Base-by-base conservation (phyloP, 306 rosid species). In the Parietaria judaica region DNA sequence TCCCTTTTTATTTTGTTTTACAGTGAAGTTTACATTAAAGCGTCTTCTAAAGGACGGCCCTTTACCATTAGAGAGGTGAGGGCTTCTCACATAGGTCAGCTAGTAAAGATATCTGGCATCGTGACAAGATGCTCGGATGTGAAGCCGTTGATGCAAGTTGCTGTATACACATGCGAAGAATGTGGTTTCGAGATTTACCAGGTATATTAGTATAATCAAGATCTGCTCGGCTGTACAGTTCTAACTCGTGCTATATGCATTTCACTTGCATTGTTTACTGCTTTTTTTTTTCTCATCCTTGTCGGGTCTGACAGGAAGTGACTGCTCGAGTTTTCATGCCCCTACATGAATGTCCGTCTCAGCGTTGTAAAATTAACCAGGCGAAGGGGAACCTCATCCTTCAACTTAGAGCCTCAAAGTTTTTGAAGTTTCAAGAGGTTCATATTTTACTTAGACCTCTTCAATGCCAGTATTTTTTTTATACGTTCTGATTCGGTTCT, bases 161-260 rank as follows among this genome's bases (percentile, higher is more conserved):
- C 99, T 66, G 97, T 94, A 17, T 94, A 94, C 74, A 94, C 97
- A 8, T 94, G 99, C 35, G 99, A 94, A 78, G 94, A 94, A 63
- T 94, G 99, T 54, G 99, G 95, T 66, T 94, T 88, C 69, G 99
- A 94, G 87, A 94, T 94, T 76, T 94, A 88, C 73, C 99, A 94
- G 99, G 99, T 94, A 64, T 72, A 72, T 71, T 36, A 14, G 31
- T 50, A 31, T 47, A 56, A 47, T 38, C 63, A 38, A 23, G 31
- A 23, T 23, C 31, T 23, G 31, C 31, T 23, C 31, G 31, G 31
- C 31, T 23, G 31, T 23, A 23, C 31, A 23, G 31, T 23, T 23
- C 31, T 23, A 23, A 23, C 31, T 23, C 31, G 31, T 23, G 31
- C 6, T 41, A 41, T 34, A 38, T 6, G 49, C 15, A 60, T 15